Evolutionary conservation across 441 rosid species (phyloP).

Genomic region (Aquilaria agallochum): DNA sequence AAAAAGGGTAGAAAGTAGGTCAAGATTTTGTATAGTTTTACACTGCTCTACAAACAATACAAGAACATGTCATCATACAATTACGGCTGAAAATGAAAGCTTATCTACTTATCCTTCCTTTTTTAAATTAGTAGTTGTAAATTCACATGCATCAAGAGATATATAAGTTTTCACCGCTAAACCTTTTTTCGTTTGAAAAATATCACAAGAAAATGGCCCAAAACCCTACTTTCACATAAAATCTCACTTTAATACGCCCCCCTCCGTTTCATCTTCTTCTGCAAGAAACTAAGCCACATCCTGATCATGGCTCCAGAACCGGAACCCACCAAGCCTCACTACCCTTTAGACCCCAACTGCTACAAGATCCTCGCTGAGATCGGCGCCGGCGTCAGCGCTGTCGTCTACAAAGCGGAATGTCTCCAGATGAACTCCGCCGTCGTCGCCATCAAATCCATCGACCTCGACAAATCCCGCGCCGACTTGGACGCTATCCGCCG

Average conservation of each 20-base stretch:
- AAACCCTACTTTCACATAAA: constrained; percentile 2
- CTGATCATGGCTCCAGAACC: constrained; percentile 31
- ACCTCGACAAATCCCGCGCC: constrained; percentile 61
- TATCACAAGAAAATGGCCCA: constrained; percentile 36
- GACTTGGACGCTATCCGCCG: constrained; percentile 63
- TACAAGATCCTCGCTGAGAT: constrained; percentile 65
- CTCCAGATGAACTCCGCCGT: constrained; percentile 44
- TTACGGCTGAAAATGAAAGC: not conserved
- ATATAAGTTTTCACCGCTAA: constrained; percentile 13
- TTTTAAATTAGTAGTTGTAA: not conserved
- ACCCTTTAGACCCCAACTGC: constrained; percentile 55
- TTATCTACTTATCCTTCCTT: not conserved
- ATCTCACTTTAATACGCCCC: not conserved
- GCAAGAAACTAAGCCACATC: not conserved
- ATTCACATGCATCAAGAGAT: constrained; percentile 34
- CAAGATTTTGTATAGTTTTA: constrained; percentile 25
- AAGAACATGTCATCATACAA: no score
- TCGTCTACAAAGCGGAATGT: constrained; percentile 80
- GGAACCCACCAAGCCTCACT: constrained; percentile 29
- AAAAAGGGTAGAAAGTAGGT: no score
- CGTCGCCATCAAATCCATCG: constrained; percentile 80
- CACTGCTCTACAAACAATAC: no score
- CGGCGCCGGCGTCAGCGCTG: constrained; percentile 71
- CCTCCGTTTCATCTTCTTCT: not conserved
- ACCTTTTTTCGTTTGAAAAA: constrained; percentile 13